phyloP scores from a whole-genome alignment of 176 grass and related monocot genomes.

The Aegilops longissima region DNA sequence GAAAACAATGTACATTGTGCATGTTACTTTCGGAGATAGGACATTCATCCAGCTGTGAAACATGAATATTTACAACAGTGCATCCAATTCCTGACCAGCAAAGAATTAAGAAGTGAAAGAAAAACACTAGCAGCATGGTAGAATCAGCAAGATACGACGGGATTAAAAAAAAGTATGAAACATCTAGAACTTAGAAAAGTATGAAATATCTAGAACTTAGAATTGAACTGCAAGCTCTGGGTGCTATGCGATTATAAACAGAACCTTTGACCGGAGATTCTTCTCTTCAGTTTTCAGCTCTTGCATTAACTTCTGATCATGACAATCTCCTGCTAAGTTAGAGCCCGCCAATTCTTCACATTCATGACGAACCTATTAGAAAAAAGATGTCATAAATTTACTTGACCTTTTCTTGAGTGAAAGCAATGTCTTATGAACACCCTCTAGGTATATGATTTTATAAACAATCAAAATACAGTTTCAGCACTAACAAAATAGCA shows the following conservation, averaged over 20 bases:
- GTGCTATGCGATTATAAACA: conserved; percentile 18
- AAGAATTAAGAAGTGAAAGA: not conserved
- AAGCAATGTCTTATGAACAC: not conserved
- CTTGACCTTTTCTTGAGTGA: not conserved
- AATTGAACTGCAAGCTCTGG: conserved; percentile 4
- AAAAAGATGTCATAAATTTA: conserved; percentile 18
- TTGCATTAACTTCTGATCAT: conserved; percentile 53
- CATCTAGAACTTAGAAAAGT: not conserved
- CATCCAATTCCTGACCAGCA: not conserved
- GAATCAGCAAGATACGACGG: not conserved
- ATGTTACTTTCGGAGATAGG: not conserved
- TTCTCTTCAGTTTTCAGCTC: conserved; percentile 62
- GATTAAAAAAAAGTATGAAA: not conserved
- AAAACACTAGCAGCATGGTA: not conserved
- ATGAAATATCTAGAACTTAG: not conserved
- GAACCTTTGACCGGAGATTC: conserved; percentile 57
- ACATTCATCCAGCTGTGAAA: not conserved
- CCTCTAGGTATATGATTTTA: not conserved
- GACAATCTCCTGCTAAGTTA: conserved; percentile 36
- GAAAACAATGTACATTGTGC: not conserved
- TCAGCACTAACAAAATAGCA: not conserved
- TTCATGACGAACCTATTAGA: conserved; percentile 62
- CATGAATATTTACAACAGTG: not conserved
- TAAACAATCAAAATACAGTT: conserved; percentile 1
- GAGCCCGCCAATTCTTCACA: conserved; percentile 70